Percentiles rank a stretch among this genome's conserved stretches.
phyloP scores from a whole-genome alignment of 202 grass and related monocot species.

The Dendrocalamus latiflorus region DNA sequence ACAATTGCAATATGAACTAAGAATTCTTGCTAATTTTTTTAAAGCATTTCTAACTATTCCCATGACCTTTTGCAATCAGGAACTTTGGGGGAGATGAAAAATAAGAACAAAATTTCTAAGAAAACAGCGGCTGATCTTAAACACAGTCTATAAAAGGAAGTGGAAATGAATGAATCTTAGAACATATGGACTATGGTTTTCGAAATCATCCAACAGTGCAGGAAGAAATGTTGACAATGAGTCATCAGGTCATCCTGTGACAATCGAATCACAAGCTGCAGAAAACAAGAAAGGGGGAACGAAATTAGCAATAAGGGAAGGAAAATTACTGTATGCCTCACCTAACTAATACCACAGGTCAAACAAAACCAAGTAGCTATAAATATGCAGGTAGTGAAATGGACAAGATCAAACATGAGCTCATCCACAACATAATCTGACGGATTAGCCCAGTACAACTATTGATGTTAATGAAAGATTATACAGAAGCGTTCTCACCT shows the following conservation, averaged over 20 bases:
- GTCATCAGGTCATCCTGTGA: too few relatives aligned
- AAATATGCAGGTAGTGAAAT: background rate
- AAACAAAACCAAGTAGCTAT: background rate
- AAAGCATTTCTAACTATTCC: background rate
- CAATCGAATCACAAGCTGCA: too few relatives aligned
- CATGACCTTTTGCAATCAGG: too few relatives aligned
- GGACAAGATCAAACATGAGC: background rate
- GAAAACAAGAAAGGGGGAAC: too few relatives aligned
- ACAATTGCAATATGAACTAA: too few relatives aligned
- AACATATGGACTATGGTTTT: conserved; percentile 60
- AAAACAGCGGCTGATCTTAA: background rate
- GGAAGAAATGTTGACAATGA: conserved; percentile 62
- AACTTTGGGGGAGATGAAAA: background rate
- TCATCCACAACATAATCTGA: too few relatives aligned
- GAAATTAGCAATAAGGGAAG: too few relatives aligned
- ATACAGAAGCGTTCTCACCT: too few relatives aligned
- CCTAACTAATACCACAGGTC: too few relatives aligned
- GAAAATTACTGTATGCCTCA: too few relatives aligned
- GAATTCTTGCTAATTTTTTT: background rate
- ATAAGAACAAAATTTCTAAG: background rate
- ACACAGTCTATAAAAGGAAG: background rate
- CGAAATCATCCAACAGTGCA: conserved; percentile 54
- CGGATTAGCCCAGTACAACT: too few relatives aligned
- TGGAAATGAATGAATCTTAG: conserved; percentile 45
- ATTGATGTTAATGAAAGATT: too few relatives aligned